These are phyloP conservation scores for Drechslerella stenobrocha DNA, from an alignment of 2,329 filamentous ascomycete species.

Conservation along the genomic window DNA sequence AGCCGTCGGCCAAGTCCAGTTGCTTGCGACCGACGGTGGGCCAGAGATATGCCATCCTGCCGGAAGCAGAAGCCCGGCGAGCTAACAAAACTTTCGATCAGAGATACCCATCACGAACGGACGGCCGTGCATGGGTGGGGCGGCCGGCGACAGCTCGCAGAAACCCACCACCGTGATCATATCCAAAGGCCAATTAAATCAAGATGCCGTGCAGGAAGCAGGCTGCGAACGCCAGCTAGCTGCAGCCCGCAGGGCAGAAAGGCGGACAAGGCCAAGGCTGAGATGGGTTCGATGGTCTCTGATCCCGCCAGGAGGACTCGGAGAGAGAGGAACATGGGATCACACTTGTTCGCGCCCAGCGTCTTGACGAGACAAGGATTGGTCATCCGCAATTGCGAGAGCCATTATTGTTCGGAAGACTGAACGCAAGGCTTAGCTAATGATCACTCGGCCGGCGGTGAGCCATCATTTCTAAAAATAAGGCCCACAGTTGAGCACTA, in stretches of 20 bases:
- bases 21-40: background rate
- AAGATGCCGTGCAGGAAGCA: background rate
- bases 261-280: background rate
- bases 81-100: background rate
- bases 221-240: background rate
- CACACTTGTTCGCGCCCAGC: too few relatives aligned
- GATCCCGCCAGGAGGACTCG: background rate
- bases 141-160: too few relatives aligned
- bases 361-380: too few relatives aligned
- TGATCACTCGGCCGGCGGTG: background rate
- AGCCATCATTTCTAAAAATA: conserved; percentile 5
- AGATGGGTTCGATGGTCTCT: background rate
- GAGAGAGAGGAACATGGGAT: background rate
- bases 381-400: too few relatives aligned
- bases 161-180: too few relatives aligned
- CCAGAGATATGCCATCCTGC: background rate
- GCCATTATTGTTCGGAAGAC: background rate
- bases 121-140: background rate
- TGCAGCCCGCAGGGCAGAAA: conserved; percentile 5
- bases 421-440: background rate
- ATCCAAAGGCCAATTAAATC: too few relatives aligned
- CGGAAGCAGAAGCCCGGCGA: background rate
- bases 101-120: background rate
- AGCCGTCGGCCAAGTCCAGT: background rate
- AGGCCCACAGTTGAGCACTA: too few relatives aligned